phyloP scores from a whole-genome alignment of 257 asterid genomes.

The Scutellaria galericulata region DNA sequence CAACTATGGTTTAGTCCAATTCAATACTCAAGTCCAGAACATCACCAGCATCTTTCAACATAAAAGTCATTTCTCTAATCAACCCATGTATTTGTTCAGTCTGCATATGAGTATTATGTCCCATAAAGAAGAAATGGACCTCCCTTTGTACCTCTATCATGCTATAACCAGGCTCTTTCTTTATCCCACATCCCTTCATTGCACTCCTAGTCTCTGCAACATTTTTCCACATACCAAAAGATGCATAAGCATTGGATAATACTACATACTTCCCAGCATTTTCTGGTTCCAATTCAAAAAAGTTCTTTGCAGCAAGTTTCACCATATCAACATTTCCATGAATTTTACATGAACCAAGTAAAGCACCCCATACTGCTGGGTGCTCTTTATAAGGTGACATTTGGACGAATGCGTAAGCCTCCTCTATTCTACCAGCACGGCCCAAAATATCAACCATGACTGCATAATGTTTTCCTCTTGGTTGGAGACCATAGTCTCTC shows the following conservation, averaged over 20 bases:
- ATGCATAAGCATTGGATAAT: conserved; percentile 83
- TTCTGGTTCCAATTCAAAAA: conserved; percentile 79
- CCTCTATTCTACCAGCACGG: conserved; percentile 83
- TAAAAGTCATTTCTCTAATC: conserved; percentile 55
- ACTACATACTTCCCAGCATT: conserved; percentile 90
- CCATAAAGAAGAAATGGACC: conserved; percentile 84
- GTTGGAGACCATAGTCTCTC: conserved; percentile 75
- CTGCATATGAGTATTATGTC: conserved; percentile 74
- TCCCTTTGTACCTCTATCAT: conserved; percentile 86
- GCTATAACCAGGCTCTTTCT: conserved; percentile 90
- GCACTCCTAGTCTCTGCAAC: conserved; percentile 79
- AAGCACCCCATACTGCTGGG: conserved; percentile 91
- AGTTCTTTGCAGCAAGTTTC: conserved; percentile 78
- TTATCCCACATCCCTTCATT: conserved; percentile 84
- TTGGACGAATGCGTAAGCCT: conserved; percentile 70
- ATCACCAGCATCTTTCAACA: conserved; percentile 60
- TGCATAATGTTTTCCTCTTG: conserved; percentile 81
- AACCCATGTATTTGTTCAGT: conserved; percentile 56
- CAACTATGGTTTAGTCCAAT: conserved; percentile 34
- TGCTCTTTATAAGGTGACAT: conserved; percentile 69
- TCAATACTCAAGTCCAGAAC: conserved; percentile 49
- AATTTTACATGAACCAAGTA: conserved; percentile 83
- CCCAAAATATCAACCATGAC: conserved; percentile 87
- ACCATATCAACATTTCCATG: conserved; percentile 77
- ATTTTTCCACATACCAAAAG: conserved; percentile 84